Evolutionary conservation across 2,329 filamentous ascomycete genomes (phyloP).

Genomic region (Microdochium bolleyi): DNA sequence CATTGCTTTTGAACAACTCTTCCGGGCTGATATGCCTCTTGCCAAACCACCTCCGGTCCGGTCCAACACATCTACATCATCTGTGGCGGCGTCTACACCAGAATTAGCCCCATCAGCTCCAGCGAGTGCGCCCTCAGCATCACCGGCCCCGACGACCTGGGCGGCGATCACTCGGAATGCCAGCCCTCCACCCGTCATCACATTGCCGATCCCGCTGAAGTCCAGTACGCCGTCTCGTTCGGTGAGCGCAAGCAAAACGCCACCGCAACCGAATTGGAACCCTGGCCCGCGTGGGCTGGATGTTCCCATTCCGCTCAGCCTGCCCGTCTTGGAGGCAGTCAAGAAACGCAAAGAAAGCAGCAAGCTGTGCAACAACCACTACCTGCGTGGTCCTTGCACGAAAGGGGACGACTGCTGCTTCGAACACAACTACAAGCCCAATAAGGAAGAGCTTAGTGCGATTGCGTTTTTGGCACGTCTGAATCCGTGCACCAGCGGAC

Average conservation of each 20-base stretch:
- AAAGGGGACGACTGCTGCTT: slow-evolving; percentile 49
- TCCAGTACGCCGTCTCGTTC: slow-evolving; percentile 11
- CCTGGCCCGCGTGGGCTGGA: slow-evolving; percentile 49
- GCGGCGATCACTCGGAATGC: slow-evolving; percentile 31
- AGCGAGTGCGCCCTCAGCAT: slow-evolving; percentile 12
- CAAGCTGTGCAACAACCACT: slow-evolving; percentile 57
- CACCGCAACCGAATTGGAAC: slow-evolving; percentile 34
- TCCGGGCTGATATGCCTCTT: slow-evolving; percentile 44
- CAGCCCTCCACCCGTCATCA: slow-evolving; percentile 34
- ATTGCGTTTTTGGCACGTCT: slow-evolving; percentile 47
- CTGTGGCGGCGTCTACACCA: background rate
- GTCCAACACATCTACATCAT: background rate
- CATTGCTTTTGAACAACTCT: slow-evolving; percentile 39
- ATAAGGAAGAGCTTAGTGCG: slow-evolving; percentile 45
- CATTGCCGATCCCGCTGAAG: slow-evolving; percentile 30
- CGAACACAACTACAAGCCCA: slow-evolving; percentile 46
- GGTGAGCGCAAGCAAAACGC: slow-evolving; percentile 10
- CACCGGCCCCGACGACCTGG: slow-evolving; percentile 23
- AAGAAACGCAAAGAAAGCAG: slow-evolving; percentile 46
- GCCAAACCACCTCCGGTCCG: slow-evolving; percentile 21
- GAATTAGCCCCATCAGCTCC: slow-evolving; percentile 9
- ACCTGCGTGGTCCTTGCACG: slow-evolving; percentile 47
- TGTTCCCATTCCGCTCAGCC: slow-evolving; percentile 36
- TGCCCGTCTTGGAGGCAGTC: slow-evolving; percentile 39
- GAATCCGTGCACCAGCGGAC: slow-evolving; percentile 49